phyloP scores from a whole-genome alignment of 257 asterid genomes.

The Rauvolfia tetraphylla region DNA sequence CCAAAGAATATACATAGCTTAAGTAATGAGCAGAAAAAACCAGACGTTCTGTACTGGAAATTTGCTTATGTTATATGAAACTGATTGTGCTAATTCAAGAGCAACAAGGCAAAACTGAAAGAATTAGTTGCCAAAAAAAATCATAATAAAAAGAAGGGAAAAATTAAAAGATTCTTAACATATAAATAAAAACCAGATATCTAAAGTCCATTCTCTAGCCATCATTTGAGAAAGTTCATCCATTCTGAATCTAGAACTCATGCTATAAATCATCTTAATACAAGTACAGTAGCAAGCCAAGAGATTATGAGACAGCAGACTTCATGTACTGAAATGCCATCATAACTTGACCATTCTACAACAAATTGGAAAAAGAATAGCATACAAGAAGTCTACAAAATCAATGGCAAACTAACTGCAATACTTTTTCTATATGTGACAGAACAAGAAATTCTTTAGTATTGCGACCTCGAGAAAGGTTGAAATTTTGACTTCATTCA shows the following conservation, averaged over 20 bases:
- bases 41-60: background rate
- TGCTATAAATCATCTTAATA: background rate
- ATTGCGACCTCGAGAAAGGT: background rate
- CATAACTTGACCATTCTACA: background rate
- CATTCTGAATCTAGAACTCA: background rate
- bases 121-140: background rate
- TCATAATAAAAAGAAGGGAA: background rate
- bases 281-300: background rate
- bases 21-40: background rate
- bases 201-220: background rate
- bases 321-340: background rate
- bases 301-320: background rate
- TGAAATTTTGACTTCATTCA: background rate
- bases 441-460: no score
- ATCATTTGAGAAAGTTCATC: background rate
- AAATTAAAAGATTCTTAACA: background rate
- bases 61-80: background rate
- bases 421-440: background rate
- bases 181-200: background rate
- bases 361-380: background rate
- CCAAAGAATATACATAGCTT: background rate
- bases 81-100: background rate
- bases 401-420: background rate
- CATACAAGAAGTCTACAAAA: background rate
- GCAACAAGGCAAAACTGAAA: background rate